Evolutionary conservation across 768 basidiomycete species (phyloP).

Genomic region (Hygrophoropsis aurantiaca): DNA sequence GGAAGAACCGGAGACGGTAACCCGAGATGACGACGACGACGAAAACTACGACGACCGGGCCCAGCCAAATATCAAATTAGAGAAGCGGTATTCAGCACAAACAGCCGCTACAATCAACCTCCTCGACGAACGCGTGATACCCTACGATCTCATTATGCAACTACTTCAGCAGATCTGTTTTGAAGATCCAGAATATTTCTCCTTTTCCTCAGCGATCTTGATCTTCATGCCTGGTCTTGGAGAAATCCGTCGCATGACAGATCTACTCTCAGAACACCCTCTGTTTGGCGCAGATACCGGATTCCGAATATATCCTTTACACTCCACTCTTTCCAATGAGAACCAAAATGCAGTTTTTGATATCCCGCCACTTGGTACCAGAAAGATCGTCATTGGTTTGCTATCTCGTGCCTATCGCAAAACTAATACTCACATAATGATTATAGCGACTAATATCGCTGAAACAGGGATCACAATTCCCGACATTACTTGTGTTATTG

Average conservation of each 20-base stretch:
- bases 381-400: slow-evolving; percentile 94
- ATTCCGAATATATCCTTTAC: slow-evolving; percentile 83
- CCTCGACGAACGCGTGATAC: slow-evolving; percentile 85
- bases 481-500: slow-evolving; percentile 95
- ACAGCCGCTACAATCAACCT: slow-evolving; percentile 81
- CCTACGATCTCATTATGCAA: slow-evolving; percentile 85
- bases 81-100: slow-evolving; percentile 75
- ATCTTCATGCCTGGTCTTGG: slow-evolving; percentile 95
- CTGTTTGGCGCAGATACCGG: slow-evolving; percentile 59
- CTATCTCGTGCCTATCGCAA: slow-evolving; percentile 8
- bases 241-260: slow-evolving; percentile 87
- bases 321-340: slow-evolving; percentile 91
- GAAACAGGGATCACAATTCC: slow-evolving; percentile 99
- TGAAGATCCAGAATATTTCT: slow-evolving; percentile 46
- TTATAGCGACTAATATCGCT: slow-evolving; percentile 83
- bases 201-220: slow-evolving; percentile 78
- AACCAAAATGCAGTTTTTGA: slow-evolving; percentile 91
- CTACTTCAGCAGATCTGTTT: slow-evolving; percentile 85
- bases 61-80: slow-evolving; percentile 50
- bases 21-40: slow-evolving; percentile 69
- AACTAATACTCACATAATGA: slow-evolving; percentile 1
- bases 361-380: slow-evolving; percentile 70
- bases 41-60: slow-evolving; percentile 28
- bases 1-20: slow-evolving; percentile 61
- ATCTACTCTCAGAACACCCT: slow-evolving; percentile 74